These are phyloP conservation scores for Paecilomyces dactylethromorphus DNA, from an alignment of 2,329 filamentous ascomycete species.

Conservation along the genomic window DNA sequence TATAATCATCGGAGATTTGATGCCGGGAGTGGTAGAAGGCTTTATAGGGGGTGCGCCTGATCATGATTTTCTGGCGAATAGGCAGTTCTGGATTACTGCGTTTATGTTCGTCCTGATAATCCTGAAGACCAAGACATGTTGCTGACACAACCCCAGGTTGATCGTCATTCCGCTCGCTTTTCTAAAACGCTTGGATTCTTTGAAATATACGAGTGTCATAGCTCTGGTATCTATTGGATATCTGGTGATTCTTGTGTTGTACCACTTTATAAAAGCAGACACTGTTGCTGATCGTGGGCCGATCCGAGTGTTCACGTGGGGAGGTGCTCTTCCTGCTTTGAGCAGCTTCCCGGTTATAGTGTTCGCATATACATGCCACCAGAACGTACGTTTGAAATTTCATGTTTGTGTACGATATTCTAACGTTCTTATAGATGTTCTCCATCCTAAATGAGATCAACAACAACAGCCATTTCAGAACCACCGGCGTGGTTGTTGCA, in stretches of 20 bases:
- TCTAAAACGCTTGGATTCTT: slow-evolving; percentile 79
- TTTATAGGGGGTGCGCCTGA: slow-evolving; percentile 61
- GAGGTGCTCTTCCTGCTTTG: slow-evolving; percentile 68
- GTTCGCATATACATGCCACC: slow-evolving; percentile 98
- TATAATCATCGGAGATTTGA: slow-evolving; percentile 96
- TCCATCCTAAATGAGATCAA: slow-evolving; percentile 93
- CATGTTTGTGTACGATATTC: not conserved
- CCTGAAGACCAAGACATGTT: not conserved
- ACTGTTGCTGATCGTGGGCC: slow-evolving; percentile 65
- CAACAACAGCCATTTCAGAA: slow-evolving; percentile 71
- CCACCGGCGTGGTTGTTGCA: slow-evolving; percentile 69
- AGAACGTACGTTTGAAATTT: slow-evolving; percentile 62
- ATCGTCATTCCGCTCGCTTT: slow-evolving; percentile 93
- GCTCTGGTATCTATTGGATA: slow-evolving; percentile 92
- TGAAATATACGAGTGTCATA: slow-evolving; percentile 94
- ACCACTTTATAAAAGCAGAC: slow-evolving; percentile 78
- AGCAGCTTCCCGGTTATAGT: slow-evolving; percentile 91
- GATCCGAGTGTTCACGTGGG: slow-evolving; percentile 71
- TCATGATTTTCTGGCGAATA: slow-evolving; percentile 71
- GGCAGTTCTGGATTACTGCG: slow-evolving; percentile 94
- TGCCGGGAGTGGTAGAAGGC: slow-evolving; percentile 86
- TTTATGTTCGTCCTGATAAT: slow-evolving; percentile 63
- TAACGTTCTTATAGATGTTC: slow-evolving; percentile 68
- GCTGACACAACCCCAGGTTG: slow-evolving; percentile 49
- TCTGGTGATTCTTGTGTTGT: slow-evolving; percentile 84